Conservation (phyloP, 371 early-diverging fungal species). For the Capniomyces stellatus region DNA sequence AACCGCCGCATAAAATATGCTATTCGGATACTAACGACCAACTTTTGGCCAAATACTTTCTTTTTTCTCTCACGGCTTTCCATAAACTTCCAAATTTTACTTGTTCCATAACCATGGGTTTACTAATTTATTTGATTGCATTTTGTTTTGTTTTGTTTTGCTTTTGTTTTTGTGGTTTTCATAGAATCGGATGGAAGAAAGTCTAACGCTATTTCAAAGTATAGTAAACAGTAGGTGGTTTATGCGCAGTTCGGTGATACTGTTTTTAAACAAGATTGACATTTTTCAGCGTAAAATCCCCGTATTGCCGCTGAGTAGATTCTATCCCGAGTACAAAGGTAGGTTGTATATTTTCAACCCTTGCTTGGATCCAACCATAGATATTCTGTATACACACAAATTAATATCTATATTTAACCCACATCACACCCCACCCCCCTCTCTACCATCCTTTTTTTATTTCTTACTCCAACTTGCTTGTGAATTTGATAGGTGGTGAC, state of each 20-base stretch:
- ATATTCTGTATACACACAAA: too few relatives aligned
- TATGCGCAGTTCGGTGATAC: conserved; percentile 75
- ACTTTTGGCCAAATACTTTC: too few relatives aligned
- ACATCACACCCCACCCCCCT: too few relatives aligned
- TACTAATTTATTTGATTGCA: not conserved
- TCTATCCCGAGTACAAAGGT: conserved; percentile 66
- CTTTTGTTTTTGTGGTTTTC: conserved; percentile 21
- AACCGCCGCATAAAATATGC: too few relatives aligned
- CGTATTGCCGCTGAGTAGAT: conserved; percentile 51
- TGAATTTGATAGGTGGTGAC: conserved; percentile 12
- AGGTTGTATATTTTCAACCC: not conserved
- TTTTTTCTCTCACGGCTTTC: too few relatives aligned
- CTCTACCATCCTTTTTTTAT: too few relatives aligned
- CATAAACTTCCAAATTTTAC: too few relatives aligned
- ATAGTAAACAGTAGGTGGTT: conserved; percentile 93
- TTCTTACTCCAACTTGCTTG: not conserved
- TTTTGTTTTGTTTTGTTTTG: too few relatives aligned
- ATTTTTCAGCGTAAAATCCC: conserved; percentile 75
- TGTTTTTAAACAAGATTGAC: conserved; percentile 94
- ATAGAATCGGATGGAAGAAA: conserved; percentile 93
- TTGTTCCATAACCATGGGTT: too few relatives aligned
- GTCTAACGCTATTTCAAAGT: conserved; percentile 81
- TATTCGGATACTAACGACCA: too few relatives aligned
- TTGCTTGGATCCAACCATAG: not conserved
- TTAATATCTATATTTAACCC: too few relatives aligned